Conservation (phyloP, 305 asterid species). For the Fraxinus ornus region DNA sequence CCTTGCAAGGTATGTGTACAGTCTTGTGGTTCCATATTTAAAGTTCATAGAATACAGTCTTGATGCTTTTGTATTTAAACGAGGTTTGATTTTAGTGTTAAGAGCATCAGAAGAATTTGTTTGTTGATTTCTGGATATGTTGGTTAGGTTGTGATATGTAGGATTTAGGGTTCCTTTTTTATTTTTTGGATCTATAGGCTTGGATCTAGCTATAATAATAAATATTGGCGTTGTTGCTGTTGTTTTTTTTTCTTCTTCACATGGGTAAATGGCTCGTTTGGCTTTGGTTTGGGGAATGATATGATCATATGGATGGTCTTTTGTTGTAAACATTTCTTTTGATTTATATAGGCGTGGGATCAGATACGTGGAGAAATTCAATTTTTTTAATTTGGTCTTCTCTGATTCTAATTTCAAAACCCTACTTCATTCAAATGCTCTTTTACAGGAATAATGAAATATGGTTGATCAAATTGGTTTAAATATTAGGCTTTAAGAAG, state of each 20-base stretch:
- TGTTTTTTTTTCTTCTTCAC: background rate
- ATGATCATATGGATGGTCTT: background rate
- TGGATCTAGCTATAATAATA: background rate
- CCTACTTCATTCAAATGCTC: background rate
- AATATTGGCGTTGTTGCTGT: background rate
- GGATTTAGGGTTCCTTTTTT: background rate
- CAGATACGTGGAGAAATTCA: background rate
- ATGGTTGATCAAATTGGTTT: background rate
- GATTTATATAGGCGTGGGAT: background rate
- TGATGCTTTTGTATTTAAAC: background rate
- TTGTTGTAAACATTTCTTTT: background rate
- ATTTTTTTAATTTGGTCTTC: background rate
- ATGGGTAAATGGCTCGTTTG: background rate
- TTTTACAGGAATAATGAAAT: background rate
- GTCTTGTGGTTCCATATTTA: background rate
- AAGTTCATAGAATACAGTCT: background rate
- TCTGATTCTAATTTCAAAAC: background rate
- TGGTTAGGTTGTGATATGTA: background rate
- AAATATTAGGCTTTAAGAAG: background rate
- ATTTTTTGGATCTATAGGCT: background rate
- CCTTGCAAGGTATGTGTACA: conserved; percentile 60
- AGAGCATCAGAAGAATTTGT: background rate
- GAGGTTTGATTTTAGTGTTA: background rate
- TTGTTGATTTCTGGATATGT: background rate
- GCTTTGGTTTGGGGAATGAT: background rate